Base-by-base conservation (phyloP, 106 monocot genomes). In the Xerophyta viscosa region DNA sequence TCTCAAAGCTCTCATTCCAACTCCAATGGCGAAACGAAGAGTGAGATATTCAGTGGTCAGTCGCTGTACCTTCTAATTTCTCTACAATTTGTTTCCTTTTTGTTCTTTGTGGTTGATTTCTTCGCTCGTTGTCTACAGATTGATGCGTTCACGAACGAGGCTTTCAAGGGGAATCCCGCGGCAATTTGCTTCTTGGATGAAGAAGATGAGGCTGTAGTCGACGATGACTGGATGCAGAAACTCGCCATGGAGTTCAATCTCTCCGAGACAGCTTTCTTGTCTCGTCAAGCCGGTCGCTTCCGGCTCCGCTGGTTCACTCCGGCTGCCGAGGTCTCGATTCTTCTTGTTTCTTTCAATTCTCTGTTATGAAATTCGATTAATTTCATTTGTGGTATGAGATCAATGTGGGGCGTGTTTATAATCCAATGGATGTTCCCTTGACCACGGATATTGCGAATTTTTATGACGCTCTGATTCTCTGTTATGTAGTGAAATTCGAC, bases 81-180 rank as follows among this genome's bases (percentile, higher is more conserved):
- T 53, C 33, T 13, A 3, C 11, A 14, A 29, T 36, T 36, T 36
- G 5, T 36, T 5, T 31, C 26, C 10, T 31, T 65, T 27, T 67
- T 19, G 4, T 17, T 41, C 55, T 18, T 3, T 27, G 21, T 55
- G 0, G 4, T 15, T 45, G 19, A 18, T 33, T 56, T 29, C 9
- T 42, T 27, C 23, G 28, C 1, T 57, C 26, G 50, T 41, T 29
- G 9, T 14, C 33, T 26, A 22, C 60, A 72, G 72, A 54, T 72
- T 1, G 65, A 72, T 29, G 72, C 72, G 25, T 72, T 72, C 54
- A 72, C 65, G 0, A 37, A 41, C 9, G 37, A 29, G 15, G 52
- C 72, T 46, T 72, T 72, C 30, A 72, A 66, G 42, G 72, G 72
- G 24, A 72, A 72, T 36, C 72, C 72, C 1, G 72, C 72, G 0